phyloP scores from a whole-genome alignment of 2,329 filamentous ascomycete genomes.

The Reticulascus tulasneorum region DNA sequence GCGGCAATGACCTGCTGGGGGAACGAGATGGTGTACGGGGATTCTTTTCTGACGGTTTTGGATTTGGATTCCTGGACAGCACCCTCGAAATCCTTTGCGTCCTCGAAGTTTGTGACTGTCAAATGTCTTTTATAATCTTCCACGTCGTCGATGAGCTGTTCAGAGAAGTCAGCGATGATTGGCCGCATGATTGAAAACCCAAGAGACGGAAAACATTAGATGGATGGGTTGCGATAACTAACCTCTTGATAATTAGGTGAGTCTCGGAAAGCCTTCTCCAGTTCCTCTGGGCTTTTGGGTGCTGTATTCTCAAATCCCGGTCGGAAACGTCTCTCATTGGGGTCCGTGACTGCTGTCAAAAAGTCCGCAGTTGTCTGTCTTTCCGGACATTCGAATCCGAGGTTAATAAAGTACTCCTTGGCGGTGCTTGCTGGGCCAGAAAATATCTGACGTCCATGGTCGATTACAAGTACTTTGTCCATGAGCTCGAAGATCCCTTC shows the following conservation, averaged over 20 bases:
- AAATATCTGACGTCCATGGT: slow-evolving; percentile 70
- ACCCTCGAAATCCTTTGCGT: slow-evolving; percentile 62
- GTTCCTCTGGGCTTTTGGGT: slow-evolving; percentile 60
- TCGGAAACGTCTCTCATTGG: slow-evolving; percentile 59
- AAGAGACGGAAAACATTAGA: no score
- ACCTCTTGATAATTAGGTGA: slow-evolving; percentile 56
- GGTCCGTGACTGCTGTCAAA: slow-evolving; percentile 65
- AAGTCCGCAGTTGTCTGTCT: slow-evolving; percentile 60
- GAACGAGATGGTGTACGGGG: slow-evolving; percentile 74
- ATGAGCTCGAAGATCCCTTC: slow-evolving; percentile 49
- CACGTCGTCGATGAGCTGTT: slow-evolving; percentile 53
- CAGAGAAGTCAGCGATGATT: no score
- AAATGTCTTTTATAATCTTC: slow-evolving; percentile 29
- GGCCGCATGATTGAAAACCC: no score
- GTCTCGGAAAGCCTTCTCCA: slow-evolving; percentile 54
- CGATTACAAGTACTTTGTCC: slow-evolving; percentile 78
- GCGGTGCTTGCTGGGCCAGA: slow-evolving; percentile 68
- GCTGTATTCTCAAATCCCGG: slow-evolving; percentile 54
- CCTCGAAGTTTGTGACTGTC: slow-evolving; percentile 46
- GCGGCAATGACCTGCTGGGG: slow-evolving; percentile 64
- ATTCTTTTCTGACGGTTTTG: slow-evolving; percentile 63
- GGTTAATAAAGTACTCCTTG: slow-evolving; percentile 67
- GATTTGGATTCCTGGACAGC: slow-evolving; percentile 65
- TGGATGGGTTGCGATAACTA: no score
- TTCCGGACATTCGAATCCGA: slow-evolving; percentile 59